Base-by-base conservation (phyloP, 2,329 filamentous ascomycete species). In the Tolypocladium ovalisporum region DNA sequence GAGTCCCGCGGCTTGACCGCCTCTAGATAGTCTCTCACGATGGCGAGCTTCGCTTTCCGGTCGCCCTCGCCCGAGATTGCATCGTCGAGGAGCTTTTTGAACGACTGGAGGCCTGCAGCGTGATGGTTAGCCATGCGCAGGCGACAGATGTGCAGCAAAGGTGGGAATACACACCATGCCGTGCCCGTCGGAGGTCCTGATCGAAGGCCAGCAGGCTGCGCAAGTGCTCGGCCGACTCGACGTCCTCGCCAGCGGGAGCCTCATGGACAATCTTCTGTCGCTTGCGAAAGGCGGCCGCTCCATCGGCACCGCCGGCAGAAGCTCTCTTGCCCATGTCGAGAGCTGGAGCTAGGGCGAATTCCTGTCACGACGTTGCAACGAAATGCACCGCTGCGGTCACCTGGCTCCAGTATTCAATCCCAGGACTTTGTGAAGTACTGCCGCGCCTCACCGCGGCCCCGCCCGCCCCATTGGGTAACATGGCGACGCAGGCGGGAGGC, bases 1-100 rank as follows among this genome's bases (percentile, higher is more conserved):
- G 69, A 67, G 55, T 76, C 72, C 62, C 71, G 70, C 1, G 81
- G 79, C 63, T 77, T 79, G 56, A 79, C 73, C 9, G 76, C 72
- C 52, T 84, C 77, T 54, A 94, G 81, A 67, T 87, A 94, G 62
- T 89, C 83, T 62, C 79, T 79, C 36, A 93, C 74, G 55, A 93
- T 86, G 67, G 73, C 73, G 68, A 75, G 72, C 62, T 77, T 83
- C 54, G 63, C 57, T 57, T 56, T 61, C 53, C 66, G 66, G 71
- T 75, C 71, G 60, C 68, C 71, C 57, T 78, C 72, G 61, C 79
- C 73, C 60, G 77, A 74, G 58, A 80, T 71, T 61, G 90, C 80
- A 42, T 80, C 75, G 65, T 92, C 88, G 60, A 92, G 83, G 51
- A 92, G 83, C 9, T 76, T 71, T 67, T 90, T 90, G 74, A 90